Evolutionary conservation across 106 monocot species (phyloP).

Genomic region (Chionographis japonica): DNA sequence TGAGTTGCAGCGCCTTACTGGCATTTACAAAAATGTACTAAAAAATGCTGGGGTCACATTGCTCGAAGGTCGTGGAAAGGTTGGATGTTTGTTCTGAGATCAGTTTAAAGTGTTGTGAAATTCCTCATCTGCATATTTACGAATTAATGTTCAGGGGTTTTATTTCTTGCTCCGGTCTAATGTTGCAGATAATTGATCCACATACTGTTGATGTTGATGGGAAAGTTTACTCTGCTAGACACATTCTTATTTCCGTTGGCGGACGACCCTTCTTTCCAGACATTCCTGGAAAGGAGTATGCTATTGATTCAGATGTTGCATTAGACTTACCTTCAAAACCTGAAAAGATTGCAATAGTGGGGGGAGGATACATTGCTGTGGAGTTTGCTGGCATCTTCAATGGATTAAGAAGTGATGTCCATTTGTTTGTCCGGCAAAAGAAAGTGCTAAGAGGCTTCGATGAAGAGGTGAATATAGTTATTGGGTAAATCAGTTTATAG

Average conservation of each 20-base stretch:
- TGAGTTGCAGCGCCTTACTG: slow-evolving; percentile 82
- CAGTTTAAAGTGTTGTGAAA: slow-evolving; percentile 7
- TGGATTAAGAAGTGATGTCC: slow-evolving; percentile 89
- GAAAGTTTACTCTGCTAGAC: slow-evolving; percentile 73
- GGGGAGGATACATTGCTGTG: slow-evolving; percentile 95
- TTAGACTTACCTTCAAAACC: slow-evolving; percentile 79
- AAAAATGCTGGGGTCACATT: slow-evolving; percentile 79
- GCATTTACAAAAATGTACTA: slow-evolving; percentile 87
- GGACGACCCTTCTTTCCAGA: slow-evolving; percentile 78
- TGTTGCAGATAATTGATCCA: slow-evolving; percentile 78
- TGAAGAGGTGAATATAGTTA: slow-evolving; percentile 67
- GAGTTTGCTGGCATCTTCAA: slow-evolving; percentile 99
- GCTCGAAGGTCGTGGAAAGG: slow-evolving; percentile 99
- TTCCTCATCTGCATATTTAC: neutral
- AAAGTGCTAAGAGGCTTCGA: slow-evolving; percentile 98
- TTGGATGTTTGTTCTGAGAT: slow-evolving; percentile 21
- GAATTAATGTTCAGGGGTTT: neutral
- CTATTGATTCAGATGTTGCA: slow-evolving; percentile 93
- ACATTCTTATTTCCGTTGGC: slow-evolving; percentile 94
- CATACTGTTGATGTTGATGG: slow-evolving; percentile 95
- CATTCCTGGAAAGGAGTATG: slow-evolving; percentile 89
- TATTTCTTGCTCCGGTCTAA: neutral
- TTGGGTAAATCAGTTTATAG: neutral
- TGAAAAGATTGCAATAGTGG: slow-evolving; percentile 95
- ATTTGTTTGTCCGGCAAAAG: slow-evolving; percentile 94